Evolutionary conservation across 352 stramenopile species (phyloP).

Genomic region (Globisporangium echinulatum): DNA sequence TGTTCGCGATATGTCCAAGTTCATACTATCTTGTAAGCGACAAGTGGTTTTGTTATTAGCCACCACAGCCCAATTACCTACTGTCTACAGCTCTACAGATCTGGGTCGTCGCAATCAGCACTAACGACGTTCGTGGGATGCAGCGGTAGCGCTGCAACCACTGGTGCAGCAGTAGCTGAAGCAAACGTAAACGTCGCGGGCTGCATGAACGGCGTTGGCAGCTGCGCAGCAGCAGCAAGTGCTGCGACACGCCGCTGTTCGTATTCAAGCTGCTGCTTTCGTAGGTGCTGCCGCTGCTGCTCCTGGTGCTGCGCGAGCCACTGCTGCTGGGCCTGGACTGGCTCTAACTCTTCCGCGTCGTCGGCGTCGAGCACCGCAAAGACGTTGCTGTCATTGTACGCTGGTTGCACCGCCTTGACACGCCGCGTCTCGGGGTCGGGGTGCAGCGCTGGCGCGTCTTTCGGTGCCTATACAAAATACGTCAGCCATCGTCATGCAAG

Average conservation of each 20-base stretch:
- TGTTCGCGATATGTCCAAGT: too few relatives aligned
- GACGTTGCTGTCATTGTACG: conserved; percentile 42
- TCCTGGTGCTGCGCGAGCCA: conserved; percentile 9
- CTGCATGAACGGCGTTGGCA: conserved; percentile 39
- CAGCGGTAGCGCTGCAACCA: background rate
- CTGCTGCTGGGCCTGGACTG: conserved; percentile 14
- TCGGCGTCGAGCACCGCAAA: conserved; percentile 58
- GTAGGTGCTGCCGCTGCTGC: conserved; percentile 8
- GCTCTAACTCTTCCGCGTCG: conserved; percentile 27
- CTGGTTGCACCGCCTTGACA: conserved; percentile 21
- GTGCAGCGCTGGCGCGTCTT: conserved; percentile 21
- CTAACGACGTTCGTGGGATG: too few relatives aligned
- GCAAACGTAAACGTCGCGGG: conserved; percentile 70
- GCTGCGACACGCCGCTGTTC: conserved; percentile 8
- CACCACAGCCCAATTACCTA: too few relatives aligned
- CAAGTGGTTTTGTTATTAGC: too few relatives aligned
- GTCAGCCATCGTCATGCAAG: background rate
- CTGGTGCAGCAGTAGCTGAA: conserved; percentile 6
- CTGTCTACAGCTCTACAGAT: too few relatives aligned
- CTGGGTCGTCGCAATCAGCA: too few relatives aligned
- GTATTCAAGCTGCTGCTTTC: conserved; percentile 4
- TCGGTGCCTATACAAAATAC: conserved; percentile 21
- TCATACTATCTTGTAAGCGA: too few relatives aligned
- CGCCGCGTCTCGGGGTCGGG: conserved; percentile 19
- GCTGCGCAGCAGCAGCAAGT: conserved; percentile 10